Conservation (phyloP, 1,139 yeast species). For the Pichia sp. region DNA sequence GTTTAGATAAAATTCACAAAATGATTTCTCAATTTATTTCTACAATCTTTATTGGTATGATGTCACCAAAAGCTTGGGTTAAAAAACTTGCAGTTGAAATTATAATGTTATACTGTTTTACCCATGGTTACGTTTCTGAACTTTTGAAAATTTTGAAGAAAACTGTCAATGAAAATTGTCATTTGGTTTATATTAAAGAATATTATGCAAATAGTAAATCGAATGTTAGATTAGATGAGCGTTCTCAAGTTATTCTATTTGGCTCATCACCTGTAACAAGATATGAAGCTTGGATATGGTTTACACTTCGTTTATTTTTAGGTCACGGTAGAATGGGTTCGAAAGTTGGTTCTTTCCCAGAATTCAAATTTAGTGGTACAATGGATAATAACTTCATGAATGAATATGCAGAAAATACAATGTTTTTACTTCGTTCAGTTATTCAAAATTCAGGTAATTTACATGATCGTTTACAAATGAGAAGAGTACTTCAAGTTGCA, state of each 20-base stretch:
- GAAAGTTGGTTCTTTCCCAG: constrained; percentile 90
- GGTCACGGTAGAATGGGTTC: constrained; percentile 90
- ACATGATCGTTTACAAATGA: constrained; percentile 61
- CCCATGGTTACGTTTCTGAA: constrained; percentile 38
- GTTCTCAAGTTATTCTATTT: constrained; percentile 21
- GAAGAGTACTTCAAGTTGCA: constrained; percentile 71
- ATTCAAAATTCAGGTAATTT: constrained; percentile 60
- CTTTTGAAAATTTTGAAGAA: constrained; percentile 57
- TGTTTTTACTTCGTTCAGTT: constrained; percentile 68
- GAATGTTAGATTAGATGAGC: constrained; percentile 19
- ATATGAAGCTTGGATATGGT: constrained; percentile 79
- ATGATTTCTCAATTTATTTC: constrained; percentile 49
- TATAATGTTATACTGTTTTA: constrained; percentile 44
- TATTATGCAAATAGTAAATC: constrained; percentile 17
- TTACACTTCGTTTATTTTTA: constrained; percentile 66
- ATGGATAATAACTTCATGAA: constrained; percentile 62
- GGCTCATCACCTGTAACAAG: constrained; percentile 37
- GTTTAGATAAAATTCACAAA: constrained; percentile 33
- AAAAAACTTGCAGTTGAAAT: constrained; percentile 83
- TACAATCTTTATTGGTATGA: constrained; percentile 52
- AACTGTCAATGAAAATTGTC: constrained; percentile 53
- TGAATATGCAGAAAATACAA: constrained; percentile 75
- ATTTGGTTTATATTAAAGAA: constrained; percentile 33
- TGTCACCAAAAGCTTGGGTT: constrained; percentile 62
- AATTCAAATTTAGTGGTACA: constrained; percentile 55